These are phyloP conservation scores for Hippophae gyantsensis DNA, from an alignment of 306 rosid genomes.

Conservation along the genomic window DNA sequence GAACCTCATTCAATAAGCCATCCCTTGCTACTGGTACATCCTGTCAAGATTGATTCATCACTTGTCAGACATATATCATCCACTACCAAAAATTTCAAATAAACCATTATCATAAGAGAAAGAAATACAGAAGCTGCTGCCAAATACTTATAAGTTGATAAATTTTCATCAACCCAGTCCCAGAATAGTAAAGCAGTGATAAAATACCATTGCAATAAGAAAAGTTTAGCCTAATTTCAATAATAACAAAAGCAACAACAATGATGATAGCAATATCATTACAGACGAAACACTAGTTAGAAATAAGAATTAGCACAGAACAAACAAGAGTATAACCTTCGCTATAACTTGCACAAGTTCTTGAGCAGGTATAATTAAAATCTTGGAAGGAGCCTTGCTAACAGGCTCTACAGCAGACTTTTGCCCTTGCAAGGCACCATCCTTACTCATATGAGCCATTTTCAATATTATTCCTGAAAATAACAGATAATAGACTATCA, in stretches of 20 bases:
- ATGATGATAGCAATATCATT: background rate
- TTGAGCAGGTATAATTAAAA: constrained; percentile 53
- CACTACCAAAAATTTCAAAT: constrained; percentile 6
- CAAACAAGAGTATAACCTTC: constrained; percentile 52
- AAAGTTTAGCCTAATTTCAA: background rate
- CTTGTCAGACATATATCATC: background rate
- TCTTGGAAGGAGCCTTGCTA: constrained; percentile 65
- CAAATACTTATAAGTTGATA: too few relatives aligned
- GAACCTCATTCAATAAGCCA: constrained; percentile 43
- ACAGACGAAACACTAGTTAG: background rate
- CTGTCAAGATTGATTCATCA: constrained; percentile 34
- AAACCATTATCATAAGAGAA: background rate
- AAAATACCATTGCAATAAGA: too few relatives aligned
- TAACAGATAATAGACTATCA: constrained; percentile 16
- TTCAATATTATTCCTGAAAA: constrained; percentile 66
- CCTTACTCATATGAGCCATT: constrained; percentile 78
- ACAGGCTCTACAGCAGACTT: constrained; percentile 43
- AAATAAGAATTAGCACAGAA: background rate
- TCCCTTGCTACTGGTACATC: constrained; percentile 58
- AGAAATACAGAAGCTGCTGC: background rate
- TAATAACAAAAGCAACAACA: background rate
- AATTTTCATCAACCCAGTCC: too few relatives aligned
- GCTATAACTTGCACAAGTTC: constrained; percentile 91
- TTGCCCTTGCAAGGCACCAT: constrained; percentile 55
- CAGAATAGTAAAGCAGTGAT: too few relatives aligned